Conservation (phyloP, 305 asterid genomes). For the Solanum hybrid region DNA sequence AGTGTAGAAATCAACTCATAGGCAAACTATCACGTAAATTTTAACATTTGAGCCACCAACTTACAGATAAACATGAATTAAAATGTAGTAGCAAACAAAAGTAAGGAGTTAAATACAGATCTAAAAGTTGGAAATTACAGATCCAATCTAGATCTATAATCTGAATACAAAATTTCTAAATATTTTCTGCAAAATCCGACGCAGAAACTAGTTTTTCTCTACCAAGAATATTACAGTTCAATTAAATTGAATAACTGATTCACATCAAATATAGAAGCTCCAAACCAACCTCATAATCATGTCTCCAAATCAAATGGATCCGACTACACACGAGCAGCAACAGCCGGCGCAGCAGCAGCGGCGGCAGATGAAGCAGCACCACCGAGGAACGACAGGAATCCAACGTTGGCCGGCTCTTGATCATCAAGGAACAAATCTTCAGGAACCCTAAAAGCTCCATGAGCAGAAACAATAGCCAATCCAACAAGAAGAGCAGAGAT, state of each 20-base stretch:
- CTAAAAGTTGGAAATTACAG: not conserved
- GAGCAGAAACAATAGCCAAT: constrained; percentile 41
- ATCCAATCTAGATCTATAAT: constrained; percentile 9
- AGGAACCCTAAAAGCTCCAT: constrained; percentile 60
- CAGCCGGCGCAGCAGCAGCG: constrained; percentile 40
- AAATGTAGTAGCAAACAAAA: not conserved
- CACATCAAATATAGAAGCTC: constrained; percentile 1
- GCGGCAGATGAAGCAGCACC: constrained; percentile 46
- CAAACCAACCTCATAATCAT: not conserved
- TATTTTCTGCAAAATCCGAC: not conserved
- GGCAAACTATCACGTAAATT: not conserved
- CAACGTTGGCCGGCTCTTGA: constrained; percentile 38
- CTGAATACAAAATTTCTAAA: constrained; percentile 3
- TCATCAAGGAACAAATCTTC: constrained; percentile 60
- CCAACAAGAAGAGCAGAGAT: constrained; percentile 51
- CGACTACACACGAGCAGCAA: constrained; percentile 35
- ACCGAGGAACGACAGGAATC: constrained; percentile 52
- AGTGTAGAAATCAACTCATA: not conserved
- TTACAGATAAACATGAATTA: not conserved
- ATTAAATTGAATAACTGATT: not conserved
- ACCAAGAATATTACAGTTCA: not conserved
- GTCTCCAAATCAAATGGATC: constrained; percentile 1
- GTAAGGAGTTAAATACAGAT: not conserved
- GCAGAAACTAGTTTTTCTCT: not conserved
- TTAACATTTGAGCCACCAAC: not conserved